phyloP scores from a whole-genome alignment of 345 rosid genomes.

The Camelina neglecta region DNA sequence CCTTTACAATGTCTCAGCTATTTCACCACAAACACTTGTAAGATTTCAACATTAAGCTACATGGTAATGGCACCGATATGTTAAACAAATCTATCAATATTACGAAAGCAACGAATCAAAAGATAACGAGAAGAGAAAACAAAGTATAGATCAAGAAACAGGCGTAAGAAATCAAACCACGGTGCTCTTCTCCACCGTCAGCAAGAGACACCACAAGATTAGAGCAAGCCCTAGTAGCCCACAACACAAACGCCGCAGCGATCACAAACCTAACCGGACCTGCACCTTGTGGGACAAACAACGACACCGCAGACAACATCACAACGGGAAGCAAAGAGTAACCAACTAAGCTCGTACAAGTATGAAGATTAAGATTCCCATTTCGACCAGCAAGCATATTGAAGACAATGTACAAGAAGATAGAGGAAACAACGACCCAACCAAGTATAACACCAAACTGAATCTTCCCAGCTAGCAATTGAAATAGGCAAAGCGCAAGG shows the following conservation, averaged over 20 bases:
- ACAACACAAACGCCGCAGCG: constrained; percentile 65
- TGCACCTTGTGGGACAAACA: constrained; percentile 70
- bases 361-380: constrained; percentile 82
- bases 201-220: constrained; percentile 75
- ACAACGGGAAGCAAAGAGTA: constrained; percentile 85
- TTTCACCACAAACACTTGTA: not conserved
- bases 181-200: constrained; percentile 92
- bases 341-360: constrained; percentile 88
- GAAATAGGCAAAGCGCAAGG: constrained; percentile 79
- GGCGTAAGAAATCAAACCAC: constrained; percentile 84
- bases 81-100: constrained; percentile 11
- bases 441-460: constrained; percentile 90
- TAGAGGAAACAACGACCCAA: constrained; percentile 91
- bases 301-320: constrained; percentile 69
- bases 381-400: constrained; percentile 94
- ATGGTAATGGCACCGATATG: constrained; percentile 5
- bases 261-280: constrained; percentile 53
- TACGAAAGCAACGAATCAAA: constrained; percentile 44
- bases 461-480: constrained; percentile 85
- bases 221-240: constrained; percentile 85
- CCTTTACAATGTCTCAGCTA: constrained; percentile 32
- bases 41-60: not conserved
- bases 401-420: constrained; percentile 80
- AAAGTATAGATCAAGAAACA: constrained; percentile 93
- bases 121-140: constrained; percentile 91